Base-by-base conservation (phyloP, 2,329 filamentous ascomycete genomes). In the Talaromyces sp. region DNA sequence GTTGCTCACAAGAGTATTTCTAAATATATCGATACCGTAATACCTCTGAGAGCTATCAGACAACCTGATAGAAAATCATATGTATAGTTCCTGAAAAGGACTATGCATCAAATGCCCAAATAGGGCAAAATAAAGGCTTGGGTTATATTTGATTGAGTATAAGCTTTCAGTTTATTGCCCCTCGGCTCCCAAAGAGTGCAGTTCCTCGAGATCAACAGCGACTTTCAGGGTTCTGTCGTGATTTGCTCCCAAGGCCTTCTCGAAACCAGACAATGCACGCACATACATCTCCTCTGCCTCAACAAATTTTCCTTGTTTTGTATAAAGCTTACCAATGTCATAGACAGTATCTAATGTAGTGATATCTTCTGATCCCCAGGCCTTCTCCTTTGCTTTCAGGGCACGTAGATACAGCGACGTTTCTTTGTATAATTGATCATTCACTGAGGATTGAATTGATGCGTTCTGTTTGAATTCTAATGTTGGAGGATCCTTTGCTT, bases 281-380 rank as follows among this genome's bases (percentile, higher is more conserved):
- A 10, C 7, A 51, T n/a, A 56, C 33, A 61, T 56, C 28, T n/a
- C 23, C 5, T 61, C 52, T 47, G 44, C 52, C 4, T 50, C 44
- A 16, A 30, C 30, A 10, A 51, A 23, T 23, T 36, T 57, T 23
- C 54, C 60, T 57, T 70, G 67, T 18, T 67, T 28, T 5, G 6
- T 8, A 53, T 74, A 76, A 60, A 76, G 65, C 18, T 40, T 7
- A 6, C 71, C 72, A 30, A 78, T 62, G 36, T 70, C 69, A 31
- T 70, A 58, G 56, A 72, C 59, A 57, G 63, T 71, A 3, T 58
- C 27, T 28, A 72, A 65, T 14, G 68, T 71, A 30, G 54, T 56
- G 34, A 56, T 40, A 56, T 56, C 9, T 56, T 56, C 54, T 23
- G 55, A 23, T 16, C 55, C 55, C 36, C 36, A 57, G 7, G 55